phyloP scores from a whole-genome alignment of 2,329 filamentous ascomycete species.

The Chrysoporthe austroafricana region DNA sequence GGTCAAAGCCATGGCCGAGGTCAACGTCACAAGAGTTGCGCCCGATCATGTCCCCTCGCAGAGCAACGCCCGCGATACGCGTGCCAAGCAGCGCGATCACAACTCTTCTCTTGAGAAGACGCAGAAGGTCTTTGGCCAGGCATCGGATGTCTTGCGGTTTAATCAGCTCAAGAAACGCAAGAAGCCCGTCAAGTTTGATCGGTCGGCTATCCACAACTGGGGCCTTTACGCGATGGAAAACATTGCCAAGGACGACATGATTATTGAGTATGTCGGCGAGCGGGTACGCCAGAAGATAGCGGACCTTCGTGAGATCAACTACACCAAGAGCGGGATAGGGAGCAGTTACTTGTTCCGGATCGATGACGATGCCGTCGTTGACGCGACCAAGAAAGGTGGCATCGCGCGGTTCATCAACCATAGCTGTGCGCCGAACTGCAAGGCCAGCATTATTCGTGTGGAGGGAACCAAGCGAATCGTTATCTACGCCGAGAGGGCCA shows the following conservation, averaged over 20 bases:
- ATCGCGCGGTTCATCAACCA: conserved; percentile 99
- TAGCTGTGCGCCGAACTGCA: conserved; percentile 97
- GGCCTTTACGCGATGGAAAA: conserved; percentile 97
- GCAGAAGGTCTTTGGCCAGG: conserved; percentile 80
- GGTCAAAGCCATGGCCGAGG: conserved; percentile 67
- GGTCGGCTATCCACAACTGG: conserved; percentile 99
- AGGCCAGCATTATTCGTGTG: conserved; percentile 98
- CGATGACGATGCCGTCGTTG: conserved; percentile 95
- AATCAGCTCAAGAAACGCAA: conserved; percentile 99
- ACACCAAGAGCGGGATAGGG: conserved; percentile 94
- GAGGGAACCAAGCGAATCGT: conserved; percentile 98
- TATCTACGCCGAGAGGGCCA: conserved; percentile 96
- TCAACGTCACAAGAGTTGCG: conserved; percentile 72
- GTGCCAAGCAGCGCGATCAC: conserved; percentile 92
- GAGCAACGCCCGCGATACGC: conserved; percentile 88
- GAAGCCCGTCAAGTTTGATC: conserved; percentile 97
- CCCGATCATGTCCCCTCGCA: conserved; percentile 83
- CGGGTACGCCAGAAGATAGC: conserved; percentile 96
- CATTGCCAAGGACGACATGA: conserved; percentile 97
- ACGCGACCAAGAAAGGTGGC: conserved; percentile 97
- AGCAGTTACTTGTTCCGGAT: conserved; percentile 98
- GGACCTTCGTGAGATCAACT: conserved; percentile 90
- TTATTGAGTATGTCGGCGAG: conserved; percentile 98
- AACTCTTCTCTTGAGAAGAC: conserved; percentile 95
- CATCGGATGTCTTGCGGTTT: conserved; percentile 92